Evolutionary conservation across 1,284 basidiomycete genomes (phyloP).

Genomic region (Dichomitus squalens): DNA sequence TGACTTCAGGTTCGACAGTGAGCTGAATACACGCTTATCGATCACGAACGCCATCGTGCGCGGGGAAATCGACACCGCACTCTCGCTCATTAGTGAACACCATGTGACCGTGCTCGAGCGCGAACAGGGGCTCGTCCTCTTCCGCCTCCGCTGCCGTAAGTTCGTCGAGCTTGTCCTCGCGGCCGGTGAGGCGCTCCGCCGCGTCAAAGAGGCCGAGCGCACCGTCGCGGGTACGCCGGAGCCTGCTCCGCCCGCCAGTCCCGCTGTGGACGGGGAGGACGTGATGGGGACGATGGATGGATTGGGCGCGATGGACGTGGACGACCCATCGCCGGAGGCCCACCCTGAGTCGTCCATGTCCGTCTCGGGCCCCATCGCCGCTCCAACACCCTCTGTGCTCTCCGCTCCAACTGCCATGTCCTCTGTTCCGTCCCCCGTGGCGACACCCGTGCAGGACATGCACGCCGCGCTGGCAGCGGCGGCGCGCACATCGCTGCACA

Average conservation of each 20-base stretch:
- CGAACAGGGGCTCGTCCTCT: conserved; percentile 66
- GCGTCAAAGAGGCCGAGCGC: conserved; percentile 45
- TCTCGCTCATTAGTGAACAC: conserved; percentile 52
- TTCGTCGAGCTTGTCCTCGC: conserved; percentile 80
- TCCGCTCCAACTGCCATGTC: neutral
- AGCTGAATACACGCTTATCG: conserved; percentile 65
- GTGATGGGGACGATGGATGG: conserved; percentile 32
- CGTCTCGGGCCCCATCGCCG: conserved; percentile 3
- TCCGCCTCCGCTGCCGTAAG: conserved; percentile 79
- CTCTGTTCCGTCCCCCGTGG: conserved; percentile 4
- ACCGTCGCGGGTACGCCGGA: conserved; percentile 18
- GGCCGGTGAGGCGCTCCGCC: conserved; percentile 66
- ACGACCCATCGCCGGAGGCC: conserved; percentile 40
- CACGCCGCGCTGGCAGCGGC: conserved; percentile 18
- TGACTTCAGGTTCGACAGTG: conserved; percentile 37
- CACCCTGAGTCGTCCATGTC: conserved; percentile 21
- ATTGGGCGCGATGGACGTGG: conserved; percentile 47
- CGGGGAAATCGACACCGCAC: conserved; percentile 76
- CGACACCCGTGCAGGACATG: conserved; percentile 13
- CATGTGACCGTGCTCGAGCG: conserved; percentile 67
- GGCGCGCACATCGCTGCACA: conserved; percentile 56
- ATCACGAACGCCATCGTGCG: conserved; percentile 67
- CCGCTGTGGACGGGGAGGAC: conserved; percentile 20
- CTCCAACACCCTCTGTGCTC: neutral
- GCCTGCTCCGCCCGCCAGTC: conserved; percentile 1